Percentiles rank a stretch among this genome's conserved stretches.
These are phyloP conservation scores for Dissoconium aciculare DNA, from an alignment of 2,329 filamentous ascomycete genomes.

Conservation along the genomic window DNA sequence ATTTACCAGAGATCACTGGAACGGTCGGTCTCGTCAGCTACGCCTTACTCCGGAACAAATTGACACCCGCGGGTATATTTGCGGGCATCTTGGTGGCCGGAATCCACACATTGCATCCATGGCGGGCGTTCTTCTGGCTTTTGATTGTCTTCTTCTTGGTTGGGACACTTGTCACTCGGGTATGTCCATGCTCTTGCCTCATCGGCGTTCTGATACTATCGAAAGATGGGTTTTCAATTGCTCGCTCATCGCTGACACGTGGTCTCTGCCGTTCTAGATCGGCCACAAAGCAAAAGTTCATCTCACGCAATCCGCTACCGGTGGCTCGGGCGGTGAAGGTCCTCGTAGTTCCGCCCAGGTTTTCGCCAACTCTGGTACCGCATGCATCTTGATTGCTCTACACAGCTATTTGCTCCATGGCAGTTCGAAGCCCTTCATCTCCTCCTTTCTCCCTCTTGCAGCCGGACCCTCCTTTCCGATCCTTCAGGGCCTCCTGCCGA, in stretches of 20 bases:
- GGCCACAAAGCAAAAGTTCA: conserved; percentile 76
- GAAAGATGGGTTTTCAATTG: too few species aligned
- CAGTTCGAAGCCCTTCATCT: conserved; percentile 19
- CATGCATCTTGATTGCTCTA: conserved; percentile 47
- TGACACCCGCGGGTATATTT: conserved; percentile 63
- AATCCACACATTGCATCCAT: conserved; percentile 81
- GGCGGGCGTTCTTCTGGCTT: conserved; percentile 77
- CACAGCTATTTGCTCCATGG: conserved; percentile 35
- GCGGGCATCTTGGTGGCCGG: conserved; percentile 58
- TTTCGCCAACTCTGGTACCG: conserved; percentile 71
- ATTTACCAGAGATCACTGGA: conserved; percentile 18
- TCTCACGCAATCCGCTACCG: conserved; percentile 63
- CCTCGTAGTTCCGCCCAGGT: conserved; percentile 77
- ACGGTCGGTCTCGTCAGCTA: conserved; percentile 31
- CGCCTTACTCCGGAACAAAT: conserved; percentile 34
- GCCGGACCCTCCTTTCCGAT: conserved; percentile 28
- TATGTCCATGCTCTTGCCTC: too few species aligned
- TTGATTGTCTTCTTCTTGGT: conserved; percentile 75
- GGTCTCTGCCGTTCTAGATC: conserved; percentile 46
- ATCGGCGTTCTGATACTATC: too few species aligned
- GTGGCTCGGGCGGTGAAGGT: conserved; percentile 62
- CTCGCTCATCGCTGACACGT: too few species aligned
- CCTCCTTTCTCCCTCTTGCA: conserved; percentile 14
- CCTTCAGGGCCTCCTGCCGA: conserved; percentile 28
- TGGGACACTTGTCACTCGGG: conserved; percentile 72